These are phyloP conservation scores for Tuber umbilicatum DNA, from an alignment of 495 filamentous ascomycete genomes.

Conservation along the genomic window DNA sequence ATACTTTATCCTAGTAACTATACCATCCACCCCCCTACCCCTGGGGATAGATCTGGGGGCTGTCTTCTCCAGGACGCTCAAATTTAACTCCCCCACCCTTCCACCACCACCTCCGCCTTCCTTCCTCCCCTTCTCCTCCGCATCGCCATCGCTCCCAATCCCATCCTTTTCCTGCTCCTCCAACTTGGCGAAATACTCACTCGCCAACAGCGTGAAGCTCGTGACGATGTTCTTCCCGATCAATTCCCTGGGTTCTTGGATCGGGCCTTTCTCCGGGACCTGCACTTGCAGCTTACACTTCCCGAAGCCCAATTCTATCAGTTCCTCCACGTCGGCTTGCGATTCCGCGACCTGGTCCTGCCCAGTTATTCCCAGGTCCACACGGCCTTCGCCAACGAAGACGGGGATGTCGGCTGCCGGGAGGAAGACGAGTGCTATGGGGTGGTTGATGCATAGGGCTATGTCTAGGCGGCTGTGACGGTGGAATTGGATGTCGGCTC, in stretches of 20 bases:
- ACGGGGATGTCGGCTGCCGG: constrained; percentile 94
- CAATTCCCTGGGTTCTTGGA: constrained; percentile 62
- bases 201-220: constrained; percentile 78
- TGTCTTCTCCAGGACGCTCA: constrained; percentile 16
- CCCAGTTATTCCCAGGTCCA: constrained; percentile 91
- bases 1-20: constrained; percentile 80
- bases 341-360: constrained; percentile 88
- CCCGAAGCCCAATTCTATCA: constrained; percentile 83
- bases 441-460: constrained; percentile 89
- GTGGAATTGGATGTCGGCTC: constrained; percentile 91
- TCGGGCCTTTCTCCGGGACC: constrained; percentile 76
- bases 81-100: constrained; percentile 43
- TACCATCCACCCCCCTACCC: constrained; percentile 46
- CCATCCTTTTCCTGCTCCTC: constrained; percentile 46
- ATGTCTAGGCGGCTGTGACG: constrained; percentile 91
- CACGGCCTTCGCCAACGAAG: constrained; percentile 89
- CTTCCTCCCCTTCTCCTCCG: constrained; percentile 3
- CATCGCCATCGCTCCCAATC: constrained; percentile 3
- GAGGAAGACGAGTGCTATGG: constrained; percentile 93
- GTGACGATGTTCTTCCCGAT: constrained; percentile 93
- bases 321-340: constrained; percentile 60
- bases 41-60: constrained; percentile 20
- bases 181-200: constrained; percentile 70
- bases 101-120: constrained; percentile 13
- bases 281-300: constrained; percentile 90